Base-by-base conservation (phyloP, 306 rosid genomes). In the Castanopsis chinensis region DNA sequence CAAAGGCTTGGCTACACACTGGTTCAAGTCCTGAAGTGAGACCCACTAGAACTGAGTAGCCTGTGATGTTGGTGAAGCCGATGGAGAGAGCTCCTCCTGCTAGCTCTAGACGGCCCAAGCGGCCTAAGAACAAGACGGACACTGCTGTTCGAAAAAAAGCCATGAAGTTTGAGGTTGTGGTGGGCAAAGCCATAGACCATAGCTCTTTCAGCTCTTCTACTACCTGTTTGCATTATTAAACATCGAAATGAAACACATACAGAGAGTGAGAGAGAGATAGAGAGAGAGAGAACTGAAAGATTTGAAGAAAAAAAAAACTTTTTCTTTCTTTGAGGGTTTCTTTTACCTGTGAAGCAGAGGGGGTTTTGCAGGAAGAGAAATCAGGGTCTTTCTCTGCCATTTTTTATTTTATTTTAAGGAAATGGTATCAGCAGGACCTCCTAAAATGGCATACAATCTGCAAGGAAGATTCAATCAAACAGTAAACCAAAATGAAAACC, bases 31-130 rank as follows among this genome's bases (percentile, higher is more conserved):
- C 99, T 1, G 99, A 84, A 4, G 99, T 97, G 0, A 95, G 90
- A 9, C 98, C 99, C 32, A 87, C 90, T 1, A 95, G 75, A 54
- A 95, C 97, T 68, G 99, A 95, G 91, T 95, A 95, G 74, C 99
- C 99, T 21, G 99, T 95, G 73, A 95, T 95, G 89, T 95, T 95
- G 30, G 99, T 95, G 88, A 95, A 95, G 3, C 98, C 99, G 19
- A 93, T 86, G 3, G 99, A 91, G 2, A 95, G 98, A 25, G 99
- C 97, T 9, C 98, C 98, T 10, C 99, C 99, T 1, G 99, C 99
- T n/a, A 95, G 92, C 84, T 95, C 97, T 21, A 95, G 76, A 64
- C 95, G 88, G 1, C 99, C 99, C 0, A 92, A 93, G 4, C 92
- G 79, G 8, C 99, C 98, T 17, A 95, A 80, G 63, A 95, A 93